A percentile compares a stretch with the other conserved stretches of the same genome.
Conservation (phyloP, 495 filamentous ascomycete genomes). For the Lasiosphaeria ovina region DNA sequence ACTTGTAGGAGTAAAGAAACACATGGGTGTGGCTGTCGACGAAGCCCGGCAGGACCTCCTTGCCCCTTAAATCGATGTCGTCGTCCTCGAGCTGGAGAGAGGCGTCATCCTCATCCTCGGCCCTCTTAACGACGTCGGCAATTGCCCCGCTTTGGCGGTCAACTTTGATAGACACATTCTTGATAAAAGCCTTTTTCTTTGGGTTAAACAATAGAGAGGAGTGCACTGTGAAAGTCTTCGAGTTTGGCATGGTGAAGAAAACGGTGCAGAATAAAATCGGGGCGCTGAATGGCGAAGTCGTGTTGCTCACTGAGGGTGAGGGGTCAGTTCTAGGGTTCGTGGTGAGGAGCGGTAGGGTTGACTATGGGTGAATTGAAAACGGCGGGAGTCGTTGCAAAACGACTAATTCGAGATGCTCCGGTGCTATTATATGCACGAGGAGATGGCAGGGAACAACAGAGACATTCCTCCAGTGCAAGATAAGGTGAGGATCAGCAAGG, state of each 20-base stretch:
- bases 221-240: conserved; percentile 39
- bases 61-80: conserved; percentile 47
- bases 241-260: no score
- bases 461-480: no score
- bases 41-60: conserved; percentile 49
- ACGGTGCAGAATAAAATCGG: no score
- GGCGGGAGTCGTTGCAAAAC: no score
- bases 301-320: no score
- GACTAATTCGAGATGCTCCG: no score
- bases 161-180: conserved; percentile 41
- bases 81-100: neutral
- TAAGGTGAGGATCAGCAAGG: no score
- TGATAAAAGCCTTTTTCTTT: conserved; percentile 41
- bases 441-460: no score
- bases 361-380: no score
- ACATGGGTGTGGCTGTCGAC: conserved; percentile 56
- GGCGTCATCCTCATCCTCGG: conserved; percentile 6
- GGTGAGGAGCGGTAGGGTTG: no score
- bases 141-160: conserved; percentile 43
- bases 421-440: no score
- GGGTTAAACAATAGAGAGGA: conserved; percentile 50
- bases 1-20: conserved; percentile 21
- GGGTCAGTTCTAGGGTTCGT: no score
- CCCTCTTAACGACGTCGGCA: conserved; percentile 32
- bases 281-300: conserved; percentile 11